phyloP scores from a whole-genome alignment of 2,329 filamentous ascomycete genomes.

The Paecilomyces dactylethromorphus region DNA sequence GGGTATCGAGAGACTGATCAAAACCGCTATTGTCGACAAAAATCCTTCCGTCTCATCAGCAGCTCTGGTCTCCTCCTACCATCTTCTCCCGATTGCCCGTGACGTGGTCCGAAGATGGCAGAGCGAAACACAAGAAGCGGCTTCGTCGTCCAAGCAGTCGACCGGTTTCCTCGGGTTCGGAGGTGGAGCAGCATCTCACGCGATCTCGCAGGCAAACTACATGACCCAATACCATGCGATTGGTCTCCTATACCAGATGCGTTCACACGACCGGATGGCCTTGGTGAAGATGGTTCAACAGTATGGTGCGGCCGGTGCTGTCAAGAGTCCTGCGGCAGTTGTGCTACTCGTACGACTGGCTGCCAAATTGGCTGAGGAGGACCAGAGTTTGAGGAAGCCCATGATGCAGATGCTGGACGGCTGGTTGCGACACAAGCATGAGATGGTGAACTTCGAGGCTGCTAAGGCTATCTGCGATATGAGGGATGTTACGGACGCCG shows the following conservation, averaged over 20 bases:
- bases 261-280: slow-evolving; percentile 94
- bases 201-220: slow-evolving; percentile 74
- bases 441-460: slow-evolving; percentile 99
- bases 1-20: slow-evolving; percentile 96
- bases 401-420: slow-evolving; percentile 97
- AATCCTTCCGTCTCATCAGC: slow-evolving; percentile 95
- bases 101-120: slow-evolving; percentile 97
- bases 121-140: slow-evolving; percentile 95
- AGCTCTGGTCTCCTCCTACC: slow-evolving; percentile 92
- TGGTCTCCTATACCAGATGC: slow-evolving; percentile 95
- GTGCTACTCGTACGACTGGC: slow-evolving; percentile 89
- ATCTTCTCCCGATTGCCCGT: slow-evolving; percentile 89
- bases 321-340: slow-evolving; percentile 90
- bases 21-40: slow-evolving; percentile 98
- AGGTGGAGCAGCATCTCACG: slow-evolving; percentile 66
- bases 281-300: slow-evolving; percentile 99
- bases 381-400: slow-evolving; percentile 77
- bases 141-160: slow-evolving; percentile 80
- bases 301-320: slow-evolving; percentile 81
- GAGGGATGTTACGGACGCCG: slow-evolving; percentile 83
- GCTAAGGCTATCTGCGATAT: slow-evolving; percentile 97
- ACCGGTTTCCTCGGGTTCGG: slow-evolving; percentile 89
- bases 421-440: slow-evolving; percentile 96
- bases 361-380: slow-evolving; percentile 89
- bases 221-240: slow-evolving; percentile 99